phyloP scores from a whole-genome alignment of 176 grass and related monocot genomes.

The Pontederia crassipes region DNA sequence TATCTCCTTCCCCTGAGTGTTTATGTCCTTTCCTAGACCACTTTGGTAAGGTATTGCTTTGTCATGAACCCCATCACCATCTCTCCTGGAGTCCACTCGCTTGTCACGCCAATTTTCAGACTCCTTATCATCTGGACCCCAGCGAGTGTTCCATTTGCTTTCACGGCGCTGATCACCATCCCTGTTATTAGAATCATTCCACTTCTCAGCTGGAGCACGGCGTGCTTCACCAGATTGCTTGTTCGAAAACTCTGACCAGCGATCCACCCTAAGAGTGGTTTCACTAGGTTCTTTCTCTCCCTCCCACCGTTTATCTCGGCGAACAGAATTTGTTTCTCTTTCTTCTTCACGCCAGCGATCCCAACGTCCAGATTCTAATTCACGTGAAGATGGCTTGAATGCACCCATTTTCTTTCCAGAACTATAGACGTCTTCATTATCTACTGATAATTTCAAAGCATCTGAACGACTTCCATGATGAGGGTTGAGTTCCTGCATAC shows the following conservation, averaged over 20 bases:
- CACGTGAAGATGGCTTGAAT: constrained; percentile 63
- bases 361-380: constrained; percentile 45
- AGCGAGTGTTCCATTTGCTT: constrained; percentile 73
- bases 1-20: constrained; percentile 60
- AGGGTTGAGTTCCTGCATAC: constrained; percentile 46
- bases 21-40: constrained; percentile 41
- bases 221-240: constrained; percentile 52
- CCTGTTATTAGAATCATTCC: constrained; percentile 57
- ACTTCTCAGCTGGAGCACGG: constrained; percentile 39
- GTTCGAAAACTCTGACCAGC: constrained; percentile 48
- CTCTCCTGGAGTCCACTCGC: constrained; percentile 60
- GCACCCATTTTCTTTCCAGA: constrained; percentile 43
- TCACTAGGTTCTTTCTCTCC: constrained; percentile 67
- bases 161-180: constrained; percentile 71
- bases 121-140: constrained; percentile 79
- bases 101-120: constrained; percentile 59
- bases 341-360: constrained; percentile 97
- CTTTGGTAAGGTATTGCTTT: constrained; percentile 36
- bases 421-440: constrained; percentile 38
- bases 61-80: constrained; percentile 40
- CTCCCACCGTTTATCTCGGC: constrained; percentile 66
- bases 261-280: constrained; percentile 36
- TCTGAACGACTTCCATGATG: constrained; percentile 35
- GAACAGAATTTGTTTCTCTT: constrained; percentile 68
- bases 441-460: constrained; percentile 33